Conservation (phyloP, 2,329 filamentous ascomycete species). For the Metarhizium guizhouense region DNA sequence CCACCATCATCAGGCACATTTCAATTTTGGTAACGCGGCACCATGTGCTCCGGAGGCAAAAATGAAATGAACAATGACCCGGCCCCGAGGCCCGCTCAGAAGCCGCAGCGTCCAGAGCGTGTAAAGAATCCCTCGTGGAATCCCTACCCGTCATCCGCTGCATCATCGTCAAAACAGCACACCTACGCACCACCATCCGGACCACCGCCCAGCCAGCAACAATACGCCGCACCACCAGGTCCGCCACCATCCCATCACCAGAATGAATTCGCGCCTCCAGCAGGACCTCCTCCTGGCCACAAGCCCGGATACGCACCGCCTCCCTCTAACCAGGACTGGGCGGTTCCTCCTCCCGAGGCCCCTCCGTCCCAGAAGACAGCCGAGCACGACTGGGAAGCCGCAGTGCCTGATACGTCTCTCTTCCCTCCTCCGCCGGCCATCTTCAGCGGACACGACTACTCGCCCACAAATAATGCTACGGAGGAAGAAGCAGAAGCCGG, state of each 20-base stretch:
- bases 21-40: not conserved
- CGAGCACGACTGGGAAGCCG: constrained; percentile 60
- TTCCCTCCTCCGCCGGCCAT: constrained; percentile 65
- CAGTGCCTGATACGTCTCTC: constrained; percentile 63
- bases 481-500: constrained; percentile 55
- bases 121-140: constrained; percentile 12
- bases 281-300: constrained; percentile 24
- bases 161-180: constrained; percentile 5
- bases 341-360: constrained; percentile 28
- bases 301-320: constrained; percentile 19
- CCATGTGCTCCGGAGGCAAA: constrained; percentile 43
- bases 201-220: constrained; percentile 14
- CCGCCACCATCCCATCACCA: too few relatives aligned
- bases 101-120: constrained; percentile 13
- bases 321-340: constrained; percentile 16
- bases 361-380: constrained; percentile 17
- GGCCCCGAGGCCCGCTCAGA: constrained; percentile 28
- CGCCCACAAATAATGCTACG: constrained; percentile 61
- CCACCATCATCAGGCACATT: not conserved
- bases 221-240: constrained; percentile 18
- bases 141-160: not conserved
- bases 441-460: constrained; percentile 52
- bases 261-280: too few relatives aligned
- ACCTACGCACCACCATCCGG: constrained; percentile 18
- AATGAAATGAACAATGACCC: constrained; percentile 29